Percentiles rank a stretch among this genome's conserved stretches.
These are phyloP conservation scores for Usnea hakonensis DNA, from an alignment of 495 filamentous ascomycete species.

Conservation along the genomic window DNA sequence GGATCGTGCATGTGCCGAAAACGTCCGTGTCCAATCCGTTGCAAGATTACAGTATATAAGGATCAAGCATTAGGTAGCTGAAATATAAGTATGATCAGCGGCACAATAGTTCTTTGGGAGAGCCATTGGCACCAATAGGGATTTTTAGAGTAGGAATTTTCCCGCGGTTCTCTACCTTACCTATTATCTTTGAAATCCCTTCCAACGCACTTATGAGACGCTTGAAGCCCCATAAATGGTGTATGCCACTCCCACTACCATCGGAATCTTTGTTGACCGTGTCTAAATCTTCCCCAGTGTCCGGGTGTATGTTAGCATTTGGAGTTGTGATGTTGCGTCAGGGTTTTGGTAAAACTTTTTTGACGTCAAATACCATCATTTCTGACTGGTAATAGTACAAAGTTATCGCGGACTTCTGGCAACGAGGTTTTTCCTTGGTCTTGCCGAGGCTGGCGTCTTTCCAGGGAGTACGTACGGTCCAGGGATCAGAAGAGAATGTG, in stretches of 20 bases:
- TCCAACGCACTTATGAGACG: slow-evolving; percentile 44
- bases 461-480: slow-evolving; percentile 27
- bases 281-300: slow-evolving; percentile 19
- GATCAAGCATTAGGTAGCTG: too few relatives aligned
- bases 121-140: too few relatives aligned
- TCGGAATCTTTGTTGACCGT: background rate
- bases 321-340: slow-evolving; percentile 30
- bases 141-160: too few relatives aligned
- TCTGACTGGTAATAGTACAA: slow-evolving; percentile 6
- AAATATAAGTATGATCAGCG: too few relatives aligned
- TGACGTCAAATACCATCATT: background rate
- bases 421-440: slow-evolving; percentile 59
- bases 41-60: too few relatives aligned
- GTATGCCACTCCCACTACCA: too few relatives aligned
- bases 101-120: too few relatives aligned
- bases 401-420: slow-evolving; percentile 58
- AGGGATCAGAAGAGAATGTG: too few relatives aligned
- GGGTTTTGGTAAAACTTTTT: slow-evolving; percentile 21
- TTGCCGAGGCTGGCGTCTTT: slow-evolving; percentile 30
- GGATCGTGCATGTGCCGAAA: too few relatives aligned
- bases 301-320: slow-evolving; percentile 28
- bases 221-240: slow-evolving; percentile 71
- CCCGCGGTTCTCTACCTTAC: too few relatives aligned
- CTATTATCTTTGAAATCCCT: too few relatives aligned
- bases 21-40: too few relatives aligned